Conservation (phyloP, 257 asterid species). For the Lavandula angustifolia region DNA sequence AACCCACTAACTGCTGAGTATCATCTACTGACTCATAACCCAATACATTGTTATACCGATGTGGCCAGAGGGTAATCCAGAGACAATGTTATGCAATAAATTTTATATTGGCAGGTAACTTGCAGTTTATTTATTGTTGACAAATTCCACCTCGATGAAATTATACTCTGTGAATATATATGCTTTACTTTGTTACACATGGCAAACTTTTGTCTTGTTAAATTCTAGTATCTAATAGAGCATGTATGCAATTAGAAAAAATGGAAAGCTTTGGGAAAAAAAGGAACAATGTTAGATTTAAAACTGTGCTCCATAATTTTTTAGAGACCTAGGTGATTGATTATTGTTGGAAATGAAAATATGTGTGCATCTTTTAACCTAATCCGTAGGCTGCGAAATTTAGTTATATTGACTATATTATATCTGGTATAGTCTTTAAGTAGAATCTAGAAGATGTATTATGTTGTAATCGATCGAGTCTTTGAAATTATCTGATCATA, state of each 20-base stretch:
- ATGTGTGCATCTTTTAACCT: neutral
- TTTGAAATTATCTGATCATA: too few relatives aligned
- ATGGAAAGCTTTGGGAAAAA: neutral
- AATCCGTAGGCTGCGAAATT: neutral
- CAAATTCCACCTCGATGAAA: conserved; percentile 4
- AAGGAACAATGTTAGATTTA: conserved; percentile 12
- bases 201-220: conserved; percentile 16
- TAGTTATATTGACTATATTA: conserved; percentile 10
- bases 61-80: conserved; percentile 98
- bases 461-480: too few relatives aligned
- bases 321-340: conserved; percentile 9
- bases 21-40: too few relatives aligned
- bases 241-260: conserved; percentile 9
- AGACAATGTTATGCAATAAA: conserved; percentile 77
- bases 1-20: too few relatives aligned
- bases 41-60: conserved; percentile 78
- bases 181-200: conserved; percentile 7
- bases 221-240: conserved; percentile 10
- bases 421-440: neutral
- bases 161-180: neutral
- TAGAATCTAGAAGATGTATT: conserved; percentile 6
- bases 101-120: conserved; percentile 89
- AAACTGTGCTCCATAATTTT: conserved; percentile 13
- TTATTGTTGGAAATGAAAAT: conserved; percentile 13
- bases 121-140: conserved; percentile 24